A percentile compares a stretch with the other conserved stretches of the same genome.
These are phyloP conservation scores for Torulaspora gathmanii DNA, from an alignment of 805 yeast genomes.

Conservation along the genomic window DNA sequence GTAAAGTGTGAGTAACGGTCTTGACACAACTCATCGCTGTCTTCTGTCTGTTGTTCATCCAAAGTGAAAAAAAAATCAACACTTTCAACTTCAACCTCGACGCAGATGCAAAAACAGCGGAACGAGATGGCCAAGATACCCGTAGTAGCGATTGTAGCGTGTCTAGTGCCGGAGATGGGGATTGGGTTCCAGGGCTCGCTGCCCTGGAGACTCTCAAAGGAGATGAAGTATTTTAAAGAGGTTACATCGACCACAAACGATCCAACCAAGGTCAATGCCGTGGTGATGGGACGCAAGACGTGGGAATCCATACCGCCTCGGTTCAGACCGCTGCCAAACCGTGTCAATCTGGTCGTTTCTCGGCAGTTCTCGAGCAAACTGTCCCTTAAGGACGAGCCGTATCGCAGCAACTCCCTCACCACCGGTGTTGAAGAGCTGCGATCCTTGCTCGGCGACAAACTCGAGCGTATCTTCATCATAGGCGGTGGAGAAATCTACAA, in stretches of 20 bases:
- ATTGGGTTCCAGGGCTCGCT: constrained; percentile 77
- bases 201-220: constrained; percentile 84
- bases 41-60: not conserved
- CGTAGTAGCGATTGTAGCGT: constrained; percentile 76
- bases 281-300: constrained; percentile 92
- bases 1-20: constrained; percentile 16
- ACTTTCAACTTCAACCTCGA: not conserved
- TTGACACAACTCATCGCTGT: constrained; percentile 9
- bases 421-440: constrained; percentile 39
- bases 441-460: constrained; percentile 14
- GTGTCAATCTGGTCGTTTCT: constrained; percentile 74
- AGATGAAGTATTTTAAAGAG: constrained; percentile 77
- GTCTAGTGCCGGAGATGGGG: constrained; percentile 71
- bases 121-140: constrained; percentile 27
- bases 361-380: constrained; percentile 29
- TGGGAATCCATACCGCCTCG: constrained; percentile 89
- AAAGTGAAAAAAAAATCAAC: constrained; percentile 2
- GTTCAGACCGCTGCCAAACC: constrained; percentile 75
- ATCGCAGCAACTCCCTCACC: constrained; percentile 41
- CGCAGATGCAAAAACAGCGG: not conserved
- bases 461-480: constrained; percentile 70
- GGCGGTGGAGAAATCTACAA: constrained; percentile 91
- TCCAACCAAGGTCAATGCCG: constrained; percentile 55
- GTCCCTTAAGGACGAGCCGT: constrained; percentile 6
- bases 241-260: constrained; percentile 52